Conservation (phyloP, 305 asterid genomes). For the Fraxinus paxiana region DNA sequence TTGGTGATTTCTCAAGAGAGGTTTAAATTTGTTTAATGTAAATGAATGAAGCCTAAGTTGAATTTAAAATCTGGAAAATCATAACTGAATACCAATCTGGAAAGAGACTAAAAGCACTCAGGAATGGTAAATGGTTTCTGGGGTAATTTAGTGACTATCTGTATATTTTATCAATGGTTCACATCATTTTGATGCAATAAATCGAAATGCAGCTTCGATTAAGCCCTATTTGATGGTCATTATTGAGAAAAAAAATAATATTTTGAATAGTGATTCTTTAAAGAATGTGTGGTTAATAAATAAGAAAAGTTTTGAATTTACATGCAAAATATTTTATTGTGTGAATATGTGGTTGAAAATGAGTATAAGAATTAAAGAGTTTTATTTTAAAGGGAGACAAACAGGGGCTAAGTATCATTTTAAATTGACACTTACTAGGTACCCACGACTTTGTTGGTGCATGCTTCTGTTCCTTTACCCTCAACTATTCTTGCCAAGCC, state of each 20-base stretch:
- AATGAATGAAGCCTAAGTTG: not conserved
- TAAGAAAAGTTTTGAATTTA: no score
- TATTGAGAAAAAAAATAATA: no score
- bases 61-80: not conserved
- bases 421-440: not conserved
- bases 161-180: not conserved
- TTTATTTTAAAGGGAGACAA: no score
- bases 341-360: no score
- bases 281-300: no score
- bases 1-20: not conserved
- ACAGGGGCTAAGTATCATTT: not conserved
- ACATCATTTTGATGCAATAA: not conserved
- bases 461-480: not conserved
- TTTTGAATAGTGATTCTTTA: no score
- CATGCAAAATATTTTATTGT: no score
- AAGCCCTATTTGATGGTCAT: no score
- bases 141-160: not conserved
- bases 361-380: no score
- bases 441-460: not conserved
- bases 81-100: not conserved
- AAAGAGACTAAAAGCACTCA: not conserved
- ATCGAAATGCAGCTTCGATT: not conserved
- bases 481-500: not conserved
- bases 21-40: not conserved
- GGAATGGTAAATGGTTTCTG: not conserved